Percentiles rank a stretch among this genome's conserved stretches.
These are phyloP conservation scores for Leccinellum rugosiceps DNA, from an alignment of 768 basidiomycete genomes.

Conservation along the genomic window DNA sequence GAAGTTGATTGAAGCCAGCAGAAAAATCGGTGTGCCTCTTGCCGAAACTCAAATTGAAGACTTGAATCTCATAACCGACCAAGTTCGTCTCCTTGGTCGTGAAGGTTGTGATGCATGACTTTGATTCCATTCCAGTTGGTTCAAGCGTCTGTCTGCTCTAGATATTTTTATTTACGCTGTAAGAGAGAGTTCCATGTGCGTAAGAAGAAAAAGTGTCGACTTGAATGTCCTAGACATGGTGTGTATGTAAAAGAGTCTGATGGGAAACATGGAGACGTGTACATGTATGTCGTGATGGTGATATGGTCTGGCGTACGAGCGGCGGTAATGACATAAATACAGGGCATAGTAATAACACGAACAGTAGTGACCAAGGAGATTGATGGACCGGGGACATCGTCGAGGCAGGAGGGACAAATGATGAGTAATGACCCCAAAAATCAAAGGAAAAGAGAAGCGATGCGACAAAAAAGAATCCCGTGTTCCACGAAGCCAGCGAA, in stretches of 20 bases:
- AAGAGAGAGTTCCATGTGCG: neutral
- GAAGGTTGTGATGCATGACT: too few species aligned
- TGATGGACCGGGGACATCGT: neutral
- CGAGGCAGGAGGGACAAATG: neutral
- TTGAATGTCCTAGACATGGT: conserved; percentile 1
- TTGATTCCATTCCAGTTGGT: neutral
- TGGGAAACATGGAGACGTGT: neutral
- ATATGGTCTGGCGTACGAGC: neutral
- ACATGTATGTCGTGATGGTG: neutral
- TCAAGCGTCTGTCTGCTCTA: neutral
- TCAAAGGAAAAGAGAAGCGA: neutral
- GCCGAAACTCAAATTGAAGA: too few species aligned
- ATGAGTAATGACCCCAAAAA: neutral
- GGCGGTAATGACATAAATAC: conserved; percentile 4
- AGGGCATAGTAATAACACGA: neutral
- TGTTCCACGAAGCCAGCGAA: neutral
- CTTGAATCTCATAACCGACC: too few species aligned
- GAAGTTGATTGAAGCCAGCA: too few species aligned
- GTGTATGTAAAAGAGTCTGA: neutral
- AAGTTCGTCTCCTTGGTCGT: too few species aligned
- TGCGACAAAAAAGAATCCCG: conserved; percentile 5
- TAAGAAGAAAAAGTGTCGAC: neutral
- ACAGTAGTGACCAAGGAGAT: conserved; percentile 3
- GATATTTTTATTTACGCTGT: neutral
- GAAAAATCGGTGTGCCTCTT: too few species aligned